Evolutionary conservation across 176 grass and related monocot species (phyloP), one percentile per base, ranked within the genome.

Genomic region (Triticum turgidum): DNA sequence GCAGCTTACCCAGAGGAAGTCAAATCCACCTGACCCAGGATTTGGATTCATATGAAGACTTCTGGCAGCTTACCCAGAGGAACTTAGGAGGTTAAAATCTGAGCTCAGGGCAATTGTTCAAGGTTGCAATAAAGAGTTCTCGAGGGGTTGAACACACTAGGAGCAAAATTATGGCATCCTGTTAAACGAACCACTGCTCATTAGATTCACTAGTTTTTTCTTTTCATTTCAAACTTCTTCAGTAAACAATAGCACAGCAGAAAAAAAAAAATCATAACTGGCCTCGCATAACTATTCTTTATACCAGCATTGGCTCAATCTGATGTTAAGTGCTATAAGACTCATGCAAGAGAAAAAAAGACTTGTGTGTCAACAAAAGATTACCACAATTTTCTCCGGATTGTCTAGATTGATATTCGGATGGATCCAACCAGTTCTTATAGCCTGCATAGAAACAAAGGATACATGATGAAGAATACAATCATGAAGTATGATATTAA

Each of bases 401-500:
- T 94, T 99, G 63, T 99, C 92, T 78, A 99, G 88, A 91, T 99
- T 99, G 85, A 99, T 90, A 88, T 99, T 99, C 34, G 97, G 92
- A 87, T 99, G 97, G 71, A 96, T 75, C 97, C 97, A 99, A 27
- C 97, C 94, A 56, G 90, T 96, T 78, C 92, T 89, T 89, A 99
- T 99, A 90, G 97, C 97, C 94, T 99, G 85, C 88, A 94, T 69
- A 81, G 61, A 90, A 70, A 85, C 37, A 86, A 69, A 37, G 37
- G 21, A 88, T 62, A 14, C 63, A 73, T 80, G 22, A 87, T 82
- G 56, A 79, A 33, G 18, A 69, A 80, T 17, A 66, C 59, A 73
- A 72, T 38, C 21, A 62, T 52, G 11, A 77, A 38, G 44, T 84
- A 84, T 70, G 15, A 35, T 85, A 78, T 70, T 84, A 84, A 77